phyloP scores from a whole-genome alignment of 768 basidiomycete species.

The Rhodotorula diobovata region DNA sequence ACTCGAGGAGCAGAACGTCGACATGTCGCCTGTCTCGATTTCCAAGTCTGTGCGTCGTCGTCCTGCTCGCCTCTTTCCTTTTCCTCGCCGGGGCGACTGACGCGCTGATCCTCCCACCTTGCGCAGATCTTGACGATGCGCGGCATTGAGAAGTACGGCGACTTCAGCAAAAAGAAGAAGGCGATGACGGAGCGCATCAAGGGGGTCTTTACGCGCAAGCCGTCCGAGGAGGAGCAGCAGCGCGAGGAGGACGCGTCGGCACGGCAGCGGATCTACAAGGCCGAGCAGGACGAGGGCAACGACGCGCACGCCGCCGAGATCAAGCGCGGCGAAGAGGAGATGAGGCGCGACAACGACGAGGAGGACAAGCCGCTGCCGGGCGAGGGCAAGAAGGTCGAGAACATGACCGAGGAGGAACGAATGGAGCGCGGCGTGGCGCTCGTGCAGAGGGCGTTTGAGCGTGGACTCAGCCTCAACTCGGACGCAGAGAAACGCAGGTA shows the following conservation, averaged over 20 bases:
- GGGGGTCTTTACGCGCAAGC: conserved; percentile 14
- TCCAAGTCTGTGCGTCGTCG: conserved; percentile 33
- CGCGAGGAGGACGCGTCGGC: conserved; percentile 14
- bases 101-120: not conserved
- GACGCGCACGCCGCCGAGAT: conserved; percentile 14
- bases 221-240: not conserved
- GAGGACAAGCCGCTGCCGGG: conserved; percentile 16
- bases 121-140: conserved; percentile 38
- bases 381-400: conserved; percentile 35
- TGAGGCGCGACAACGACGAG: conserved; percentile 1
- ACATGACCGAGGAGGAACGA: conserved; percentile 39
- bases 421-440: conserved; percentile 36
- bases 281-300: conserved; percentile 6
- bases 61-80: not conserved
- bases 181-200: conserved; percentile 14
- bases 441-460: conserved; percentile 35
- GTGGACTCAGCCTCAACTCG: conserved; percentile 11
- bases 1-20: conserved; percentile 34
- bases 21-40: conserved; percentile 38
- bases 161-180: conserved; percentile 32
- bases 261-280: conserved; percentile 14
- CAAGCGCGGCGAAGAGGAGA: conserved; percentile 1
- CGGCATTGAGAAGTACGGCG: conserved; percentile 40
- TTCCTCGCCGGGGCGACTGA: not conserved
- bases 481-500: not conserved